Percentiles rank a stretch among this genome's conserved stretches.
Conservation (phyloP, 331 rosid genomes). For the Quercus lobata region DNA sequence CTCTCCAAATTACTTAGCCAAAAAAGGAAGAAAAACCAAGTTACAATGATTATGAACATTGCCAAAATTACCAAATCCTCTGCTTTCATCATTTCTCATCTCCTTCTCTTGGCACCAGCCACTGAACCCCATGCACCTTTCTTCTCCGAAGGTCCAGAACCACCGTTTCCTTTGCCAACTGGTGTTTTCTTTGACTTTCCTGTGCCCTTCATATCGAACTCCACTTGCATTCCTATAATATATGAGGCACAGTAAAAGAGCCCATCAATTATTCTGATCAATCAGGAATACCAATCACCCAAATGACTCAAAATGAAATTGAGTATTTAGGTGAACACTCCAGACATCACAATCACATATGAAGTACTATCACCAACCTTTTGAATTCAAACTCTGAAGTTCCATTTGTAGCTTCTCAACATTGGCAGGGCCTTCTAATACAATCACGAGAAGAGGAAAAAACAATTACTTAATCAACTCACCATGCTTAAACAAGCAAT, state of each 20-base stretch:
- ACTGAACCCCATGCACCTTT: conserved; percentile 53
- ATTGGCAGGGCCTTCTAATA: conserved; percentile 36
- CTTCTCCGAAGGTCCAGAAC: conserved; percentile 46
- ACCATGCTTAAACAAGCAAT: not conserved
- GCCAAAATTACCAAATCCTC: not conserved
- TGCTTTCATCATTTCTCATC: conserved; percentile 35
- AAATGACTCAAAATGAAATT: not conserved
- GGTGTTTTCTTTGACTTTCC: conserved; percentile 57
- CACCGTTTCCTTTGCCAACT: conserved; percentile 63
- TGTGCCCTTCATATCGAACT: conserved; percentile 68
- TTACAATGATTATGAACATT: not conserved
- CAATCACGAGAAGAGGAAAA: conserved; percentile 1
- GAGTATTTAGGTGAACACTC: not conserved
- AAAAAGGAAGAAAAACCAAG: not conserved
- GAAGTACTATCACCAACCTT: conserved; percentile 44
- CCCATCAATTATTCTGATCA: not conserved
- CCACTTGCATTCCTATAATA: conserved; percentile 60
- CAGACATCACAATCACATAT: no score
- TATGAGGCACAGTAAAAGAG: not conserved
- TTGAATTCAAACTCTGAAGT: conserved; percentile 69
- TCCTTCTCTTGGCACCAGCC: conserved; percentile 69
- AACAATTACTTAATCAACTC: not conserved
- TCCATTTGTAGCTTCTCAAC: conserved; percentile 82
- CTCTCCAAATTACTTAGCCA: not conserved
- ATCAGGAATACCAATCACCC: conserved; percentile 1